Evolutionary conservation across 441 rosid species (phyloP).

Genomic region (Breynia disticha): DNA sequence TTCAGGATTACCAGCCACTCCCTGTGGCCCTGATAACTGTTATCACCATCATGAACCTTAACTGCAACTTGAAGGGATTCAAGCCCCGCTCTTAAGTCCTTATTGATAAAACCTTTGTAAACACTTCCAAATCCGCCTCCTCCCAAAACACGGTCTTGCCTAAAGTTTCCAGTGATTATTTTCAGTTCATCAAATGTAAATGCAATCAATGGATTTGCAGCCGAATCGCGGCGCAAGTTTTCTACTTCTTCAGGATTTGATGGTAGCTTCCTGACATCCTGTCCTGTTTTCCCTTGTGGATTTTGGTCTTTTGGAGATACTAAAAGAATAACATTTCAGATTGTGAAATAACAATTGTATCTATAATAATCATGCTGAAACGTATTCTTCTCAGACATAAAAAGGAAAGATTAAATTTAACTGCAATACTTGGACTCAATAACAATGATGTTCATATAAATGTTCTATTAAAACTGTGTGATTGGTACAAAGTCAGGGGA

Average conservation of each 20-base stretch:
- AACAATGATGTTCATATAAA: too few species aligned
- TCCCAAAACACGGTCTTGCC: conserved; percentile 82
- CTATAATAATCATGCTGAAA: neutral
- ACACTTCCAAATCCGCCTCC: conserved; percentile 97
- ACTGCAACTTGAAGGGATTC: conserved; percentile 77
- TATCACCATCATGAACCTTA: conserved; percentile 88
- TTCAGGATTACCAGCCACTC: conserved; percentile 83
- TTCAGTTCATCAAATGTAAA: conserved; percentile 72
- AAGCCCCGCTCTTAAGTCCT: conserved; percentile 52
- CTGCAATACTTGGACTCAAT: neutral
- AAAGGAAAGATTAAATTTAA: neutral
- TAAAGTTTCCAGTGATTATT: conserved; percentile 61
- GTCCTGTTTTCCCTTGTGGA: conserved; percentile 25
- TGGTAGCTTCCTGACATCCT: conserved; percentile 55
- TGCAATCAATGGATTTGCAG: conserved; percentile 72
- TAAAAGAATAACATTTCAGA: conserved; percentile 10
- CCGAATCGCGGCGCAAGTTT: conserved; percentile 70
- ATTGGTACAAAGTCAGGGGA: neutral
- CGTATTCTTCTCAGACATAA: neutral
- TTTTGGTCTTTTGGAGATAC: conserved; percentile 62
- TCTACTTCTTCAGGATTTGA: conserved; percentile 95
- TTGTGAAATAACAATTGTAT: conserved; percentile 7
- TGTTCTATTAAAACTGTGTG: neutral
- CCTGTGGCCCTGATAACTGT: conserved; percentile 85
- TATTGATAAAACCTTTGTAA: conserved; percentile 69